A percentile compares a stretch with the other conserved stretches of the same genome.
Conservation (phyloP, 2,329 filamentous ascomycete genomes). For the Colletotrichum camelliae region DNA sequence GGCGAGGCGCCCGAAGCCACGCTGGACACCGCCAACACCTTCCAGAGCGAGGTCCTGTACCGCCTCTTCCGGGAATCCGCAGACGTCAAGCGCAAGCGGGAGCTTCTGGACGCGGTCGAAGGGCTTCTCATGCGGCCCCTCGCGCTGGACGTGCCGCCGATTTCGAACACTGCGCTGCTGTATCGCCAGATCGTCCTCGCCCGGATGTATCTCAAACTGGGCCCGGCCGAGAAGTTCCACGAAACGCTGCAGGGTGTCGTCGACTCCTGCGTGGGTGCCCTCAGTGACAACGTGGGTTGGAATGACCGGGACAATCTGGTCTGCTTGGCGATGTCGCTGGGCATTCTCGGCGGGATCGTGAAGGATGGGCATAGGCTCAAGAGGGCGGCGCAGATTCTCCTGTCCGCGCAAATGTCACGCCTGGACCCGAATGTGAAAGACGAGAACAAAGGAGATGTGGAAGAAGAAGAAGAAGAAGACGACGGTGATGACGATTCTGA, state of each 20-base stretch:
- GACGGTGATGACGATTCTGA: too few species aligned
- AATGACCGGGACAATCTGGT: conserved; percentile 26
- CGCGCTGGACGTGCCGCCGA: conserved; percentile 24
- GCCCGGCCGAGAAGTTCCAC: conserved; percentile 26
- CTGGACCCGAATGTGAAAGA: conserved; percentile 8
- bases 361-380: conserved; percentile 18
- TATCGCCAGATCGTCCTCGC: conserved; percentile 22
- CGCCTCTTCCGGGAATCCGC: conserved; percentile 24
- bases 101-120: conserved; percentile 22
- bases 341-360: conserved; percentile 19
- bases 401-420: conserved; percentile 28
- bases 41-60: conserved; percentile 25
- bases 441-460: accelerated
- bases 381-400: conserved; percentile 25
- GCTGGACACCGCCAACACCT: conserved; percentile 18
- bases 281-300: conserved; percentile 28
- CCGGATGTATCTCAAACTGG: conserved; percentile 30
- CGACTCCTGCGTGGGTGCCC: conserved; percentile 21
- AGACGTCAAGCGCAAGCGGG: conserved; percentile 24
- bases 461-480: not conserved
- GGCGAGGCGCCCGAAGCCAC: conserved; percentile 17
- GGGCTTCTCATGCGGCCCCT: conserved; percentile 23
- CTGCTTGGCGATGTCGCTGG: conserved; percentile 22
- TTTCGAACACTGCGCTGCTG: conserved; percentile 12
- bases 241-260: conserved; percentile 24